Conservation (phyloP, 2,329 filamentous ascomycete species). For the Huntiella abstrusa region DNA sequence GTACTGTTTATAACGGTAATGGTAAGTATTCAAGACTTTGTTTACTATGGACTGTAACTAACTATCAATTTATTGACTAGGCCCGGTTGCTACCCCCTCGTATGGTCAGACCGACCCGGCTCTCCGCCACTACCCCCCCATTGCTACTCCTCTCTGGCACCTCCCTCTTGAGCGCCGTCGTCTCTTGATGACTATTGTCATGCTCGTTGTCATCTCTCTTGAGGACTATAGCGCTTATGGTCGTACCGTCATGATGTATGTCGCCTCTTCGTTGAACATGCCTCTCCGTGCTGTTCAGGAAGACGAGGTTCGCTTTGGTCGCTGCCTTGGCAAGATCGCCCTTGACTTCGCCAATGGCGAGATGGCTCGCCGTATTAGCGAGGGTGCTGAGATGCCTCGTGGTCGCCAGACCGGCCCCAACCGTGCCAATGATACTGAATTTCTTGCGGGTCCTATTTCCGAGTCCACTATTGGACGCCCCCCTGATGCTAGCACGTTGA, state of each 20-base stretch:
- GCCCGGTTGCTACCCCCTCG: conserved; percentile 23
- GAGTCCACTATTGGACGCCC: conserved; percentile 63
- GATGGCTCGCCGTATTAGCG: conserved; percentile 10
- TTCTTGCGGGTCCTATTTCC: conserved; percentile 58
- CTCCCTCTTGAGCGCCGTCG: conserved; percentile 42
- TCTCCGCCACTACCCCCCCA: conserved; percentile 34
- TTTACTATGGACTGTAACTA: not conserved
- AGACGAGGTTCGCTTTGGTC: conserved; percentile 58
- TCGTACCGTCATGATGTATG: conserved; percentile 48
- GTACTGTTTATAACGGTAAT: conserved; percentile 1
- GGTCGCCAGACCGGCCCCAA: conserved; percentile 10
- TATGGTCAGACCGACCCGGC: conserved; percentile 26
- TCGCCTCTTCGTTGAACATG: conserved; percentile 54
- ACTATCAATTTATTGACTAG: conserved; percentile 12
- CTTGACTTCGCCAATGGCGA: conserved; percentile 9
- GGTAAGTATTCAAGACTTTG: conserved; percentile 2
- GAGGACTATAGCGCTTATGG: conserved; percentile 62
- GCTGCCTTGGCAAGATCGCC: conserved; percentile 56
- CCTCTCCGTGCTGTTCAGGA: conserved; percentile 43
- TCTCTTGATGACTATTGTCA: conserved; percentile 50
- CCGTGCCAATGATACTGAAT: conserved; percentile 24
- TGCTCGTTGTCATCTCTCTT: conserved; percentile 56
- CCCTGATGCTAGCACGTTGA: conserved; percentile 59
- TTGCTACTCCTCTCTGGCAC: conserved; percentile 39
- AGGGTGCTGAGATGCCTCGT: conserved; percentile 17